phyloP scores from a whole-genome alignment of 176 grass and related monocot species.

The Oryza rufipogon region DNA sequence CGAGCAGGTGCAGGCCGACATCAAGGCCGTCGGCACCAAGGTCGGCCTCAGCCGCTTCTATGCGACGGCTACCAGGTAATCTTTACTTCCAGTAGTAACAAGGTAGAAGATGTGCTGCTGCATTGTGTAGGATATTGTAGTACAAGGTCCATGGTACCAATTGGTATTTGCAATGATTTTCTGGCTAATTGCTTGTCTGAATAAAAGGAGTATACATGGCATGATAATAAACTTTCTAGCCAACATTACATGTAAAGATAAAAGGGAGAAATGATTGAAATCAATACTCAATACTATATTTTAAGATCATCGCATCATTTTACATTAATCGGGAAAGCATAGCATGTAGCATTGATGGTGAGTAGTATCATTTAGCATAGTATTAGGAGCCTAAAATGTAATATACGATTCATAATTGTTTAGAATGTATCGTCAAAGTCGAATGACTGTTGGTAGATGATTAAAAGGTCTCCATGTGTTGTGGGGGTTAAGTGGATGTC shows the following conservation, averaged over 20 bases:
- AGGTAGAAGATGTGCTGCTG: background rate
- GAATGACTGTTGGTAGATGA: background rate
- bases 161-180: background rate
- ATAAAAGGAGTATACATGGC: background rate
- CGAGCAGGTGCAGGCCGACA: slow-evolving; percentile 70
- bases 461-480: background rate
- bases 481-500: background rate
- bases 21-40: slow-evolving; percentile 65
- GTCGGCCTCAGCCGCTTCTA: slow-evolving; percentile 63
- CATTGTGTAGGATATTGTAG: background rate
- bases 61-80: background rate
- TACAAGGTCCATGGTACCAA: background rate
- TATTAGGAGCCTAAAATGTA: background rate
- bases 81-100: background rate
- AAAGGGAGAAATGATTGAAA: background rate
- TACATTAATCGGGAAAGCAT: background rate
- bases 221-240: background rate
- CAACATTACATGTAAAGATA: background rate
- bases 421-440: background rate
- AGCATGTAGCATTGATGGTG: background rate
- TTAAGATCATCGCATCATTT: background rate
- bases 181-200: background rate
- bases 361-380: background rate
- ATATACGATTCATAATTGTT: background rate
- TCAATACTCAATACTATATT: background rate